Conservation (phyloP, 164 flowering plant genomes). For the Saururus chinensis region DNA sequence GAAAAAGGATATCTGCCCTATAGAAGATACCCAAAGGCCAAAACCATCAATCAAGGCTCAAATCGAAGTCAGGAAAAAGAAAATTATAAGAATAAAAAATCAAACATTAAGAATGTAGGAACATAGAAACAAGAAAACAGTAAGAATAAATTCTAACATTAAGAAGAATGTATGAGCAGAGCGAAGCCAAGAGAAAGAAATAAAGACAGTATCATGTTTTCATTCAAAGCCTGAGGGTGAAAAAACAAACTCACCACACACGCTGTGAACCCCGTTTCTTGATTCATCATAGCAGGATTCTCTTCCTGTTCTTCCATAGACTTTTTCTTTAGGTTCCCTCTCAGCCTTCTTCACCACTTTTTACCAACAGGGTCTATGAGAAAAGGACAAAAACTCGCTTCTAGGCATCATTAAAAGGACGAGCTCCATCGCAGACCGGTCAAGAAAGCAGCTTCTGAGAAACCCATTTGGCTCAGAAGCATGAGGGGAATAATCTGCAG, state of each 20-base stretch:
- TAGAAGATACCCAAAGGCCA: background rate
- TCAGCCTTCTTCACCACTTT: background rate
- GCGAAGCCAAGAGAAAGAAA: background rate
- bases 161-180: background rate
- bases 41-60: background rate
- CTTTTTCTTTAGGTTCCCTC: background rate
- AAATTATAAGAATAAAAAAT: background rate
- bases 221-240: background rate
- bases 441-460: conserved; percentile 3
- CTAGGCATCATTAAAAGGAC: background rate
- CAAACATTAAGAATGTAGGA: background rate
- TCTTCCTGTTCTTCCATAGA: conserved; percentile 24
- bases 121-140: background rate
- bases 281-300: conserved; percentile 8
- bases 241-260: conserved; percentile 15
- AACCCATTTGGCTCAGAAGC: conserved; percentile 2
- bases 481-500: conserved; percentile 18
- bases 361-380: background rate
- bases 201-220: background rate
- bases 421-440: conserved; percentile 6
- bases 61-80: background rate
- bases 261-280: conserved; percentile 16
- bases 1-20: background rate
- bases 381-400: conserved; percentile 2
- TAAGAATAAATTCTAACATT: background rate